phyloP scores from a whole-genome alignment of 2,329 filamentous ascomycete genomes.

The Cercospora sojina region DNA sequence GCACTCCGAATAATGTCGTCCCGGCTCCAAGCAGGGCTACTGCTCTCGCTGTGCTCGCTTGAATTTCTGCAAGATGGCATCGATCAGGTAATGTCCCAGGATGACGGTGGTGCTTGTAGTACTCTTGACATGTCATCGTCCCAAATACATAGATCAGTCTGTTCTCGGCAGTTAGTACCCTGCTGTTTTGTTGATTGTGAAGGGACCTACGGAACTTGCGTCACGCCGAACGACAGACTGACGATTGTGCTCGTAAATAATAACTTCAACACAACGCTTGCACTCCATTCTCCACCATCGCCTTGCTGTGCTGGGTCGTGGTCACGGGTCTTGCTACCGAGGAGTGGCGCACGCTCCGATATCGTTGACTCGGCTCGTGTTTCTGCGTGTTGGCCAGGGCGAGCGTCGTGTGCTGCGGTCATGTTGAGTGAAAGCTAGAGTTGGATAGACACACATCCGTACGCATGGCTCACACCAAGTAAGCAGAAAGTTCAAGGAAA shows the following conservation, averaged over 20 bases:
- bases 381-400: neutral
- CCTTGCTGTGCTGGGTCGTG: neutral
- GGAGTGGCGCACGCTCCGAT: constrained; percentile 12
- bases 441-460: neutral
- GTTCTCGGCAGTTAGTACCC: neutral
- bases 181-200: constrained; percentile 1
- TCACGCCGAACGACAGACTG: constrained; percentile 52
- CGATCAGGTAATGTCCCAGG: constrained; percentile 49
- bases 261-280: constrained; percentile 45
- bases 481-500: neutral
- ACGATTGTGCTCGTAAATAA: constrained; percentile 62
- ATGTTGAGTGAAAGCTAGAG: neutral
- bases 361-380: neutral
- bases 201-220: constrained; percentile 46
- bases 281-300: constrained; percentile 23
- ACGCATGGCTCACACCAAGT: neutral
- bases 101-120: constrained; percentile 60
- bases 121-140: constrained; percentile 69
- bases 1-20: constrained; percentile 65
- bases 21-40: constrained; percentile 65
- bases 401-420: neutral
- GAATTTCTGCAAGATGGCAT: constrained; percentile 62
- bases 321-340: neutral
- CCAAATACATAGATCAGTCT: constrained; percentile 63
- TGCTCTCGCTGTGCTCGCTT: constrained; percentile 62